Percentiles rank a stretch among this genome's conserved stretches.
These are phyloP conservation scores for Phlyctochytrium arcticum DNA, from an alignment of 192 early-diverging fungal genomes.

Conservation along the genomic window DNA sequence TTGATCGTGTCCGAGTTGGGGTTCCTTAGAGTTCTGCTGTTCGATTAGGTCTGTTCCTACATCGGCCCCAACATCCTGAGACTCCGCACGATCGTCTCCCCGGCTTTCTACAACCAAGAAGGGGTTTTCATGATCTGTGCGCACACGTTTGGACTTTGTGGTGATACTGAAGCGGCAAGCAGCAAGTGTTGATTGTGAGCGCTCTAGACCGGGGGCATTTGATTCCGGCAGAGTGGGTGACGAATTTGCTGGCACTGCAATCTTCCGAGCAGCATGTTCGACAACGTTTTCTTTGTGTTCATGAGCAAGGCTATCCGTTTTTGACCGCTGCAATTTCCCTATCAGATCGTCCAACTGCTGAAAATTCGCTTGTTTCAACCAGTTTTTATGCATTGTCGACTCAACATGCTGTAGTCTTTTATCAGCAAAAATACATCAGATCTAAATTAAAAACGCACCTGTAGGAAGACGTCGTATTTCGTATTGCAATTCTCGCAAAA, in stretches of 20 bases:
- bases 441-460: slow-evolving; percentile 10
- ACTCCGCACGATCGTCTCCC: neutral
- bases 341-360: slow-evolving; percentile 14
- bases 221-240: too few relatives aligned
- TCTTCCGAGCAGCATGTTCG: too few relatives aligned
- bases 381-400: slow-evolving; percentile 9
- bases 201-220: too few relatives aligned
- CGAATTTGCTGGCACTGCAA: too few relatives aligned
- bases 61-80: too few relatives aligned
- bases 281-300: too few relatives aligned
- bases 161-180: too few relatives aligned
- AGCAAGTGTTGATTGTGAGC: too few relatives aligned
- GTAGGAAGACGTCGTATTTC: slow-evolving; percentile 20
- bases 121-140: neutral
- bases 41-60: too few relatives aligned
- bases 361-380: slow-evolving; percentile 19
- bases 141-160: neutral
- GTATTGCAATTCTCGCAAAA: slow-evolving; percentile 33
- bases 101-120: neutral
- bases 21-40: too few relatives aligned
- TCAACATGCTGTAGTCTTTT: slow-evolving; percentile 9
- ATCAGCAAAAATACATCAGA: neutral
- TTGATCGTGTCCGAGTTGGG: too few relatives aligned
- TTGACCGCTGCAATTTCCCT: slow-evolving; percentile 10
- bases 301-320: too few relatives aligned